Percentiles rank a stretch among this genome's conserved stretches.
Evolutionary conservation across 805 yeast genomes (phyloP).

Genomic region (Pichia insulana): DNA sequence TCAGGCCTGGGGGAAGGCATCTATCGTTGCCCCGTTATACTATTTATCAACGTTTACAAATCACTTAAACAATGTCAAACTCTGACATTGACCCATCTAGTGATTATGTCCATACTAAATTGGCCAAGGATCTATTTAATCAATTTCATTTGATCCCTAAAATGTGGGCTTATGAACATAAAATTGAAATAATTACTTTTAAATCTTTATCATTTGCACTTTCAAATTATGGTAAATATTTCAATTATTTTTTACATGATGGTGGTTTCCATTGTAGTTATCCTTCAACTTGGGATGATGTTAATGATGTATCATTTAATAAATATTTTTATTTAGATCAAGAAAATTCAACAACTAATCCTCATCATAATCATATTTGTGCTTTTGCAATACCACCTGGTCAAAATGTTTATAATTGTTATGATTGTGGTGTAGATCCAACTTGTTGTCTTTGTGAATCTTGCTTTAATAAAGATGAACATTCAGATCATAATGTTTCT

Average conservation of each 20-base stretch:
- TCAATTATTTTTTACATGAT: conserved; percentile 8
- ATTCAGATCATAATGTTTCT: conserved; percentile 54
- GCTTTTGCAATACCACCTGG: conserved; percentile 52
- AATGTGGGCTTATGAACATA: conserved; percentile 2
- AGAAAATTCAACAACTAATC: conserved; percentile 15
- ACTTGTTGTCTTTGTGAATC: conserved; percentile 70
- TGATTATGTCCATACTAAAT: conserved; percentile 6
- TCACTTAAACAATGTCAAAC: not conserved
- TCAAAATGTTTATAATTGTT: conserved; percentile 64
- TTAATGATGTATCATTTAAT: conserved; percentile 12
- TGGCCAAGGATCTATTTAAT: conserved; percentile 5
- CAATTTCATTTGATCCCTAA: conserved; percentile 9
- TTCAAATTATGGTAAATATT: conserved; percentile 9
- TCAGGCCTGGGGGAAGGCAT: too few species aligned
- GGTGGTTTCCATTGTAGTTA: conserved; percentile 9
- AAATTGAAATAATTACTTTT: conserved; percentile 7
- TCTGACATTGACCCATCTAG: not conserved
- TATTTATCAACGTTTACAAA: too few species aligned
- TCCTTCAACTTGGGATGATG: conserved; percentile 21
- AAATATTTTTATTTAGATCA: conserved; percentile 19
- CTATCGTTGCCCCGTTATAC: too few species aligned
- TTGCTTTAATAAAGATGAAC: conserved; percentile 67
- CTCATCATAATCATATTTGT: conserved; percentile 59
- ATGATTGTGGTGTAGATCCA: conserved; percentile 68
- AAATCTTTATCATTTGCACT: conserved; percentile 12